phyloP scores from a whole-genome alignment of 306 rosid genomes.

The Cucurbita ficifolia region DNA sequence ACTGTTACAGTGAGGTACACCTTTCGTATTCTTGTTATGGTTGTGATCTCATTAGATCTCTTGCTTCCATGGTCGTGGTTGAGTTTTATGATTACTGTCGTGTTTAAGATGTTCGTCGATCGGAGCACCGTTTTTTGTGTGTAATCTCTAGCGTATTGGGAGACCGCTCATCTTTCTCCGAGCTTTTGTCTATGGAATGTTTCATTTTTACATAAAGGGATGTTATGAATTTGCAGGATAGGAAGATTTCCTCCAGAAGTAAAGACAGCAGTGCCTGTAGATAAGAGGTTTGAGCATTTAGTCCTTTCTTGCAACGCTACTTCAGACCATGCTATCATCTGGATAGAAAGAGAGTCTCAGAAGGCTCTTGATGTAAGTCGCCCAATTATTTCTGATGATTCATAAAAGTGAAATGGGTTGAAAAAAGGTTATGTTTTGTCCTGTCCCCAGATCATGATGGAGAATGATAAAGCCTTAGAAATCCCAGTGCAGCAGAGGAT shows the following conservation, averaged over 20 bases:
- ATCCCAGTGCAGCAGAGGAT: slow-evolving; percentile 62
- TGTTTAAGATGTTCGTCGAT: no score
- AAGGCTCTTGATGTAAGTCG: slow-evolving; percentile 62
- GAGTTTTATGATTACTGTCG: not conserved
- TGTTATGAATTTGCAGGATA: slow-evolving; percentile 32
- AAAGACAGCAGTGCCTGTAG: slow-evolving; percentile 93
- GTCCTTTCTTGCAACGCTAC: slow-evolving; percentile 89
- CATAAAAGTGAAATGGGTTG: not conserved
- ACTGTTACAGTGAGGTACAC: no score
- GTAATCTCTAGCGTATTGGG: no score
- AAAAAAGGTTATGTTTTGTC: not conserved
- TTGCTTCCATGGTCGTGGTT: not conserved
- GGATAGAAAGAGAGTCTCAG: slow-evolving; percentile 87
- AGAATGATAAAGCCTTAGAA: slow-evolving; percentile 40
- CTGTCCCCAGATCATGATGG: slow-evolving; percentile 49
- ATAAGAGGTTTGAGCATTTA: slow-evolving; percentile 85
- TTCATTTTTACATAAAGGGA: not conserved
- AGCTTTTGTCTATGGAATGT: not conserved
- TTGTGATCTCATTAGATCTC: not conserved
- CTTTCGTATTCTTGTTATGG: no score
- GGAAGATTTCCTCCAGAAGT: slow-evolving; percentile 91
- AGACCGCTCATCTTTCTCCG: no score
- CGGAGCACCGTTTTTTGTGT: no score
- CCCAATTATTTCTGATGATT: not conserved
- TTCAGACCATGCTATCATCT: slow-evolving; percentile 71